Evolutionary conservation across 164 flowering plant genomes (phyloP).

Genomic region (Magnolia sinica): DNA sequence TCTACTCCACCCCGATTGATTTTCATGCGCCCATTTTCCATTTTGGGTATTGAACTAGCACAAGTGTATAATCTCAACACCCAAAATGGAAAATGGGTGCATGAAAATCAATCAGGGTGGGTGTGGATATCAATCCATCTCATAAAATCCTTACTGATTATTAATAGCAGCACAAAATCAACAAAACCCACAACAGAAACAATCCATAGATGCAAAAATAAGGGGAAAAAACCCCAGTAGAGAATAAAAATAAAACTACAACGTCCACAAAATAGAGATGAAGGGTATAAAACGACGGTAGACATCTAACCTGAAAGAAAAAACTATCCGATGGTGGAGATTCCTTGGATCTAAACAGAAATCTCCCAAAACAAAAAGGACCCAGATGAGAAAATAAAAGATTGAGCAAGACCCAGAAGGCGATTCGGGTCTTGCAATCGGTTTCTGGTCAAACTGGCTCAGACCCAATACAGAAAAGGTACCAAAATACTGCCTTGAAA

Average conservation of each 20-base stretch:
- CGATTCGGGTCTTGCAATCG: not conserved
- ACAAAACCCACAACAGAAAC: too few species aligned
- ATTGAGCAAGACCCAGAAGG: not conserved
- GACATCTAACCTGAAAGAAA: slow-evolving; percentile 5
- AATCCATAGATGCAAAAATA: not conserved
- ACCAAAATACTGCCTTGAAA: not conserved
- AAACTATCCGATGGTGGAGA: not conserved
- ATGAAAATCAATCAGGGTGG: not conserved
- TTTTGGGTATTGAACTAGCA: too few species aligned
- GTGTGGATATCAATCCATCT: not conserved
- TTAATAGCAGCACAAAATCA: not conserved
- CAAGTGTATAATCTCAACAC: too few species aligned
- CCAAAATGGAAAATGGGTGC: not conserved
- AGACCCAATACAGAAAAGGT: not conserved
- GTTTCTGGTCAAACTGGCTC: not conserved
- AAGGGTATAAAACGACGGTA: not conserved
- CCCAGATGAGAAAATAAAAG: slow-evolving; percentile 2
- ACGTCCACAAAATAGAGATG: not conserved
- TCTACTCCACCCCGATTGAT: too few species aligned
- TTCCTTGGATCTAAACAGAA: not conserved
- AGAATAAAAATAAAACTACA: not conserved
- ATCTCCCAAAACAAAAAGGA: not conserved
- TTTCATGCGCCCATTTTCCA: too few species aligned
- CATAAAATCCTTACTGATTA: not conserved
- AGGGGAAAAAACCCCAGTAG: not conserved